Evolutionary conservation across 2,329 filamentous ascomycete genomes (phyloP).

Genomic region (Fusarium veterinarium): DNA sequence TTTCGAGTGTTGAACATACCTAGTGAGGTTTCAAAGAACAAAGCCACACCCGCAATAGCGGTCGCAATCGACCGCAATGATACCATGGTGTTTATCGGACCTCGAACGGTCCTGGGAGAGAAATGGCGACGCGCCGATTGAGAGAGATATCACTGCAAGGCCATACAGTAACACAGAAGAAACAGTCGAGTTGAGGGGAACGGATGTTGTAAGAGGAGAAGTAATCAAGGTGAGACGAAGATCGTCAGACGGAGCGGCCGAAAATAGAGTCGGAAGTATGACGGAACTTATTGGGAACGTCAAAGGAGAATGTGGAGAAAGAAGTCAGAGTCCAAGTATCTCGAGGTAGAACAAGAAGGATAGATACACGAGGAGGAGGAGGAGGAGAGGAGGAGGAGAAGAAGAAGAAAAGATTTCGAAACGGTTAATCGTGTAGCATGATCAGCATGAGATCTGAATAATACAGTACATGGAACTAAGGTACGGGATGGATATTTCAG

Average conservation of each 20-base stretch:
- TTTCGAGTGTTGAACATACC: conserved; percentile 40
- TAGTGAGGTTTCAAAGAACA: conserved; percentile 48
- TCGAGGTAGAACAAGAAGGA: conserved; percentile 1
- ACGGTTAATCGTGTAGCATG: conserved; percentile 3
- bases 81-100: conserved; percentile 48
- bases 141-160: conserved; percentile 28
- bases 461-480: background rate
- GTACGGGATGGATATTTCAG: background rate
- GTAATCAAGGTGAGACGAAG: conserved; percentile 31
- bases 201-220: conserved; percentile 5
- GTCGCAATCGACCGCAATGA: conserved; percentile 48
- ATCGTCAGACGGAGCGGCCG: conserved; percentile 25
- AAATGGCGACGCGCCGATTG: conserved; percentile 29
- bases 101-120: conserved; percentile 28
- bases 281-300: conserved; percentile 9
- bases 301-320: conserved; percentile 23
- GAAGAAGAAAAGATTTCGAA: background rate
- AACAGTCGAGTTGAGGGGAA: background rate
- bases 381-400: background rate
- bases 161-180: conserved; percentile 25
- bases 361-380: background rate
- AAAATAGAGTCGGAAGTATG: background rate
- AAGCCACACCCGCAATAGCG: conserved; percentile 47
- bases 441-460: conserved; percentile 23
- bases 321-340: conserved; percentile 4